phyloP scores from a whole-genome alignment of 495 filamentous ascomycete species.

The Elasticomyces elasticus region DNA sequence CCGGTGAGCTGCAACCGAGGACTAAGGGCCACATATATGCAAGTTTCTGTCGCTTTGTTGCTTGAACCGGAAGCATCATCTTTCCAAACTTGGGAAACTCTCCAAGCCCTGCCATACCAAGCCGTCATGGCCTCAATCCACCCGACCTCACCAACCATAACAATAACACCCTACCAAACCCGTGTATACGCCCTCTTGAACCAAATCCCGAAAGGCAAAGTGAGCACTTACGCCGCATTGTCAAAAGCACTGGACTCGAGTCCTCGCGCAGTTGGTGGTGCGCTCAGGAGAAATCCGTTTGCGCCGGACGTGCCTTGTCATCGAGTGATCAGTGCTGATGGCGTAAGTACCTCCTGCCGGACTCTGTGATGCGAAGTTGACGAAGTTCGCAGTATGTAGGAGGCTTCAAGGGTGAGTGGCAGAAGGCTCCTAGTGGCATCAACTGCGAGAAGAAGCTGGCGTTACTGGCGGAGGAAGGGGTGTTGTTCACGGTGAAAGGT shows the following conservation, averaged over 20 bases:
- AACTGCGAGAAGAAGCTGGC: conserved; percentile 38
- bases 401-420: conserved; percentile 40
- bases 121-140: background rate
- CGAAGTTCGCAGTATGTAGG: conserved; percentile 31
- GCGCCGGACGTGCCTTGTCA: conserved; percentile 34
- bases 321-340: conserved; percentile 29
- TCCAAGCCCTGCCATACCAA: background rate
- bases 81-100: background rate
- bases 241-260: conserved; percentile 55
- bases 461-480: conserved; percentile 38
- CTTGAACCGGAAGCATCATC: background rate
- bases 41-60: background rate
- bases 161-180: conserved; percentile 27
- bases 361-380: background rate
- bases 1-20: too few relatives aligned
- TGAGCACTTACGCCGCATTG: conserved; percentile 63
- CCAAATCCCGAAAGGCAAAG: conserved; percentile 57
- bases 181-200: conserved; percentile 54
- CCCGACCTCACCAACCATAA: background rate
- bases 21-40: background rate
- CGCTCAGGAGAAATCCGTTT: conserved; percentile 44
- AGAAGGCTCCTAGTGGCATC: conserved; percentile 37
- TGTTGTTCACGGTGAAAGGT: conserved; percentile 36
- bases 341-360: conserved; percentile 19
- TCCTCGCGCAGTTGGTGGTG: conserved; percentile 68